Evolutionary conservation across 1,284 basidiomycete genomes (phyloP).

Genomic region (Marasmius fiardii): DNA sequence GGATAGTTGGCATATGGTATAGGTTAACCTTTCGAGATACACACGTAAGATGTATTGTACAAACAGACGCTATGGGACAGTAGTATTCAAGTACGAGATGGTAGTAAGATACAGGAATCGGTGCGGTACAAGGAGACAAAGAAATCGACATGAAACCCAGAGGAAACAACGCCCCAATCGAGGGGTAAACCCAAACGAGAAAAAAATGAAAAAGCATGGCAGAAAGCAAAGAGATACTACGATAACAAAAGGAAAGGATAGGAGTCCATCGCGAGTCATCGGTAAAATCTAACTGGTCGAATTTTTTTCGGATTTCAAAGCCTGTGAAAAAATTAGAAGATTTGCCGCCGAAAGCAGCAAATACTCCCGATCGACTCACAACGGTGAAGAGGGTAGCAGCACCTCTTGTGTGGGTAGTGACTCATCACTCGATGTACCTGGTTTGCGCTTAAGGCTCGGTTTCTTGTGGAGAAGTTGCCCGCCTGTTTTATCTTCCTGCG

Average conservation of each 20-base stretch:
- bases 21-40: no score
- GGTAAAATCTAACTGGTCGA: no score
- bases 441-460: constrained; percentile 59
- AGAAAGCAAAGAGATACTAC: no score
- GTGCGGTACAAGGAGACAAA: background rate
- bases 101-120: background rate
- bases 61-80: no score
- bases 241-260: no score
- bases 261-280: no score
- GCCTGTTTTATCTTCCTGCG: constrained; percentile 57
- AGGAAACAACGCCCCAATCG: background rate
- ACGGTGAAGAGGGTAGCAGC: background rate
- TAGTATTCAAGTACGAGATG: background rate
- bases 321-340: background rate
- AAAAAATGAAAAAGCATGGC: background rate
- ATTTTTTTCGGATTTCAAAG: background rate
- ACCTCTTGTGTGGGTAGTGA: background rate
- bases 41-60: no score
- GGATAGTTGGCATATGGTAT: no score
- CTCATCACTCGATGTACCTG: background rate
- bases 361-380: background rate
- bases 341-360: background rate
- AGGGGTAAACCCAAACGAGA: background rate
- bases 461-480: constrained; percentile 57
- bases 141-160: background rate